Evolutionary conservation across 2,329 filamentous ascomycete genomes (phyloP).

Genomic region (Bipolaris gigantea): DNA sequence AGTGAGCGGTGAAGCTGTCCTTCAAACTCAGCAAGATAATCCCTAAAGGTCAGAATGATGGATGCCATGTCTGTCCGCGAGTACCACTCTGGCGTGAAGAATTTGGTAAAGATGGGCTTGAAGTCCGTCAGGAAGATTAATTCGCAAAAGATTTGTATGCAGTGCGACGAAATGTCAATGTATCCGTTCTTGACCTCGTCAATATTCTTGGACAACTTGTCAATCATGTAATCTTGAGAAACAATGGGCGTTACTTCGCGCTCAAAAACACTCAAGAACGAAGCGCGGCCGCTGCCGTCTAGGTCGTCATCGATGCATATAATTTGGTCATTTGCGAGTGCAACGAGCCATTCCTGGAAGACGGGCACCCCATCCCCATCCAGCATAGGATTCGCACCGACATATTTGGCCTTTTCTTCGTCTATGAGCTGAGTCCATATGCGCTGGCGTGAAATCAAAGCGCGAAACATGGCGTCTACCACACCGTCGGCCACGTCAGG

Average conservation of each 20-base stretch:
- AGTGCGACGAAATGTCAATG: constrained; percentile 92
- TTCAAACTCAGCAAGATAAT: constrained; percentile 88
- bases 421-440: constrained; percentile 88
- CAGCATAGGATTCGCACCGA: constrained; percentile 47
- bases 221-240: constrained; percentile 71
- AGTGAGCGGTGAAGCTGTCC: constrained; percentile 82
- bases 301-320: constrained; percentile 86
- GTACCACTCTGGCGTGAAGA: constrained; percentile 94
- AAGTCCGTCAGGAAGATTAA: constrained; percentile 94
- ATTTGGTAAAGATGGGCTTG: constrained; percentile 75
- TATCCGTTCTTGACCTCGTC: constrained; percentile 82
- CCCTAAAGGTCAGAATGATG: constrained; percentile 91
- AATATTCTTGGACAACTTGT: constrained; percentile 70
- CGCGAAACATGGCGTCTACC: constrained; percentile 91
- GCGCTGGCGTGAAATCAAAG: constrained; percentile 79
- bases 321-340: constrained; percentile 97
- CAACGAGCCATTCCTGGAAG: constrained; percentile 87
- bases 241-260: constrained; percentile 81
- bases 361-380: constrained; percentile 79
- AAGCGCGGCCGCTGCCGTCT: constrained; percentile 62
- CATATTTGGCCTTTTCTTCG: constrained; percentile 78
- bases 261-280: constrained; percentile 84
- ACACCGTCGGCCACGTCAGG: constrained; percentile 92
- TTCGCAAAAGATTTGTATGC: constrained; percentile 81
- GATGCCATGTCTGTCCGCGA: constrained; percentile 82